These are phyloP conservation scores for Geotrichum europaeum DNA, from an alignment of 1,139 yeast genomes.

Conservation along the genomic window DNA sequence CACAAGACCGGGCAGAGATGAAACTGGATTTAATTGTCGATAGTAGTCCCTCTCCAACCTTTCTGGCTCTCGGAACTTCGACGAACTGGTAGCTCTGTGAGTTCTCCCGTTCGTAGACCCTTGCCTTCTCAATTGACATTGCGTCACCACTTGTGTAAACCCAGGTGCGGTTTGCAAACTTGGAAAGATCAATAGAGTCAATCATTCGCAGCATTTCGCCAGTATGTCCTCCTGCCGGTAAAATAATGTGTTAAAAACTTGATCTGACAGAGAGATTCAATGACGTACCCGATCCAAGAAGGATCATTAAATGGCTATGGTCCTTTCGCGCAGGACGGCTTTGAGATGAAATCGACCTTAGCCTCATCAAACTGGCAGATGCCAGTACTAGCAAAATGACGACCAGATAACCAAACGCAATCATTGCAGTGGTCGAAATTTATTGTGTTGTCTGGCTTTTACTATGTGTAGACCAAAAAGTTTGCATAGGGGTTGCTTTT, in stretches of 20 bases:
- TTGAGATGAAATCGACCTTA: neutral
- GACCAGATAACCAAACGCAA: neutral
- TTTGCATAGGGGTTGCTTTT: neutral
- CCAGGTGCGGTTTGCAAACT: conserved; percentile 31
- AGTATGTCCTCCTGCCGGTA: conserved; percentile 71
- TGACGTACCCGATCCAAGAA: conserved; percentile 23
- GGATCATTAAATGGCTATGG: conserved; percentile 23
- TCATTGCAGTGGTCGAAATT: neutral
- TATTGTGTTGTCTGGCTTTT: neutral
- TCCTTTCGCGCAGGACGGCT: neutral
- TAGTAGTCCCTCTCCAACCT: conserved; percentile 57
- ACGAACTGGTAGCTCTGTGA: neutral
- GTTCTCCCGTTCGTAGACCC: conserved; percentile 37
- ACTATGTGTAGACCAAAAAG: neutral
- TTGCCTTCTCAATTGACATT: conserved; percentile 50
- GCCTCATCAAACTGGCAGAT: neutral
- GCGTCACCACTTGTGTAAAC: conserved; percentile 47
- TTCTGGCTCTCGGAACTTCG: conserved; percentile 66
- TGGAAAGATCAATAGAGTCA: conserved; percentile 36
- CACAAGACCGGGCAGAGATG: conserved; percentile 26
- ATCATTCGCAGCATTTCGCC: conserved; percentile 85
- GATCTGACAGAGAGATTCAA: conserved; percentile 5
- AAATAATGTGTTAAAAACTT: neutral
- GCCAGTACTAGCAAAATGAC: neutral
- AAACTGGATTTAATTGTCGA: conserved; percentile 52